phyloP scores from a whole-genome alignment of 345 rosid genomes.

The Camelina laxa region DNA sequence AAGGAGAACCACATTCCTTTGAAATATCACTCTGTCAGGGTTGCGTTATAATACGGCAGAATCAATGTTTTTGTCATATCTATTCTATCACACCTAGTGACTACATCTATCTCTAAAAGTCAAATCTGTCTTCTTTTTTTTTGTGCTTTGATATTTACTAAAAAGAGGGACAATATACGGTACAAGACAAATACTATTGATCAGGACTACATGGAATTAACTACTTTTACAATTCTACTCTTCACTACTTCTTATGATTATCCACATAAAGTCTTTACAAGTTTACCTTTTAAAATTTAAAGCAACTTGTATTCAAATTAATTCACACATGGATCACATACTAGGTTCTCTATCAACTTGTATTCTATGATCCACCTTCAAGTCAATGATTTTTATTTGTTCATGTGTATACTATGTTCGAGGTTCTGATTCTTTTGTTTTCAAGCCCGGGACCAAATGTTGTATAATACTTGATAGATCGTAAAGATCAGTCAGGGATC shows the following conservation, averaged over 20 bases:
- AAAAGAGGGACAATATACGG: background rate
- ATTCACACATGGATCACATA: background rate
- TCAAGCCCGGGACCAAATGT: background rate
- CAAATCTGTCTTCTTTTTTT: background rate
- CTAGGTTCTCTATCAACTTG: background rate
- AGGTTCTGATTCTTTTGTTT: background rate
- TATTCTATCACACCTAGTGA: constrained; percentile 9
- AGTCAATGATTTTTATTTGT: background rate
- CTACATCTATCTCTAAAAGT: constrained; percentile 5
- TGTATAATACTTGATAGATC: background rate
- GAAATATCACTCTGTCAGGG: background rate
- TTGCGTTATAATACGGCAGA: constrained; percentile 31
- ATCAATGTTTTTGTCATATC: background rate
- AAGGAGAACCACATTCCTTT: constrained; percentile 29
- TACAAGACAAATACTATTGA: background rate
- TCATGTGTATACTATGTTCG: background rate
- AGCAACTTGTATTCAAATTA: background rate
- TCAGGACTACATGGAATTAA: background rate
- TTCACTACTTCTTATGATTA: background rate
- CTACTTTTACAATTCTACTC: constrained; percentile 1
- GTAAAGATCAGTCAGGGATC: background rate
- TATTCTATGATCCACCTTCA: background rate
- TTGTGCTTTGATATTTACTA: background rate
- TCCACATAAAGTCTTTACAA: background rate
- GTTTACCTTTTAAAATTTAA: too few species aligned